Base-by-base conservation (phyloP, 2,329 filamentous ascomycete genomes). In the Sodiomyces alkalinus region DNA sequence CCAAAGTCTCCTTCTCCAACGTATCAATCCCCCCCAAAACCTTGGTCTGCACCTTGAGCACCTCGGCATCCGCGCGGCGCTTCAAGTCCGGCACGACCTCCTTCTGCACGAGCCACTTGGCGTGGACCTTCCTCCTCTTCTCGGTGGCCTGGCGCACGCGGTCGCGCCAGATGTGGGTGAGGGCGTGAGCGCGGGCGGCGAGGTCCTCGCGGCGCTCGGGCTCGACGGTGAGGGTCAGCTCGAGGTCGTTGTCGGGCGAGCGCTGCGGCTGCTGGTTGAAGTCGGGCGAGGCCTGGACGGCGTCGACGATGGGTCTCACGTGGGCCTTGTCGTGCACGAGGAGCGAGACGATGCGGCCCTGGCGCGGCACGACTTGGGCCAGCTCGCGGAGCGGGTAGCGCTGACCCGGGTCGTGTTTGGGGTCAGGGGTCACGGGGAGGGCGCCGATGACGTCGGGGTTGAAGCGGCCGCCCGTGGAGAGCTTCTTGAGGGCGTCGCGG, bases 181-280 rank as follows among this genome's bases (percentile, higher is more conserved):
- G 39, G 22, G 62, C 62, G 44, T 55, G 58, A 26, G 59, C 51
- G 19, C 60, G 46, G 33, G 46, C 46, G 26, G 46, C 44, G 20
- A 62, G 43, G 30, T 62, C 64, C 17, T 67, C 65, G 30, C 50
- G 55, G 37, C 49, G 49, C 51, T 67, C 64, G 17, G 56, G 49
- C 55, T 71, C 65, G 30, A 70, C 49, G 41, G 57, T 58, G 35
- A 73, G 54, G 17, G 64, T 41, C 32, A 73, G 58, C 53, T 72
- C 67, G 14, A 72, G 59, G 47, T 68, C 64, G 48, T 71, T 71
- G 45, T 72, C 67, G 25, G 62, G 54, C 44, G 57, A 58, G 13
- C 54, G 54, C 58, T 72, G 68, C 26, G 67, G 66, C 56, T 70
- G 66, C 57, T 71, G 66, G 55, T 71, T 71, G 49, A 65, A 70